Base-by-base conservation (phyloP, 441 rosid genomes). In the Sinapis alba region DNA sequence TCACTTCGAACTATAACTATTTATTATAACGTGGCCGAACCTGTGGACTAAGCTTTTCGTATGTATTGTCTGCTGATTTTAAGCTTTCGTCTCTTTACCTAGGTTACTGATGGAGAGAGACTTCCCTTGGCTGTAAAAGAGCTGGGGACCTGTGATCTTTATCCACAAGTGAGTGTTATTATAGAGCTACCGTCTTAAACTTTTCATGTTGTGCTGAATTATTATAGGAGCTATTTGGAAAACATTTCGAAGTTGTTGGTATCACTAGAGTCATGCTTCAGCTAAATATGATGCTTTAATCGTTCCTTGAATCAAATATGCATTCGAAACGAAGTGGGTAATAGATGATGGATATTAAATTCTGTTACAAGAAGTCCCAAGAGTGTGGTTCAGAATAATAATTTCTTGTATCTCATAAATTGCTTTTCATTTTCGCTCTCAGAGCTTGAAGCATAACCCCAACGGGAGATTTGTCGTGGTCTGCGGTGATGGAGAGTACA, bases 361-460 rank as follows among this genome's bases (percentile, higher is more conserved):
- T 41, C 6, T 53, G 64, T 53, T 27, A 9, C 13, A 47, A 12
- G 20, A 69, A 69, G 51, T 69, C 65, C 65, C 50, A 27, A 20
- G 65, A 53, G 45, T 10, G 57, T 68, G 63, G 32, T 68, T 41
- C 36, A 60, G 62, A 21, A 68, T 50, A 51, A 19, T 36, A 11
- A 41, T 69, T 18, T 76, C 53, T n/a, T 71, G 57, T 24, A 6
- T 47, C 59, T 72, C 58, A 68, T 62, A 26, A 50, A 27, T 56
- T 16, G 16, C 3, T 62, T 5, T 63, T 45, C 13, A 11, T 63
- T 57, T 13, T 73, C 7, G 32, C 36, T 56, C 23, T 47, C 89
- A 96, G 99, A 96, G 93, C 84, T 87, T 96, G 78, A 94, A 89
- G 88, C 98, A 96, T 85, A 93, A 96, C 58, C 99, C 98, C 56